Percentiles rank a stretch among this genome's conserved stretches.
Evolutionary conservation across 805 yeast genomes (phyloP).

Genomic region (Allodekkera sacchari): DNA sequence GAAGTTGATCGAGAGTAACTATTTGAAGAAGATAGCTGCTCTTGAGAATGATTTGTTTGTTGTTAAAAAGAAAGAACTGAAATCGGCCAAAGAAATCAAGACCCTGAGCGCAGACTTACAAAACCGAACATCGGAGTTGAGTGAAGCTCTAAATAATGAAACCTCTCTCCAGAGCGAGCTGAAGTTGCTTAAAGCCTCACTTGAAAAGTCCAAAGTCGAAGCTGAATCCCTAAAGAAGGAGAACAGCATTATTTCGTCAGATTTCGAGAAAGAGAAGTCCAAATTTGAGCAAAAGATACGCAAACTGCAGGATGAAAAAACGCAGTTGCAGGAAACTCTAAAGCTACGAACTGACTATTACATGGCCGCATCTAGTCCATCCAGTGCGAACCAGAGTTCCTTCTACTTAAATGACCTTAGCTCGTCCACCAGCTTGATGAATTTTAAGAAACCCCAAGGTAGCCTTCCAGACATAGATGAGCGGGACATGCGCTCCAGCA

Average conservation of each 20-base stretch:
- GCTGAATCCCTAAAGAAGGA: not conserved
- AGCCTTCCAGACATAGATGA: not conserved
- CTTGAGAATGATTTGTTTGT: constrained; percentile 38
- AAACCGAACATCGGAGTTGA: constrained; percentile 19
- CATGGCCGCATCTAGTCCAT: constrained; percentile 6
- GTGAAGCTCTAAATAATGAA: constrained; percentile 19
- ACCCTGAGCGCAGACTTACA: constrained; percentile 30
- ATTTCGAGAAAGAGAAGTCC: constrained; percentile 20
- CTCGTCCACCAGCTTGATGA: constrained; percentile 12
- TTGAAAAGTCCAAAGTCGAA: not conserved
- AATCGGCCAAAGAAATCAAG: constrained; percentile 20
- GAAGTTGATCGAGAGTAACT: constrained; percentile 67
- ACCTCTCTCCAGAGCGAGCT: constrained; percentile 15
- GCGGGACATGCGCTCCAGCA: not conserved
- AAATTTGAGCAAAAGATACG: constrained; percentile 18
- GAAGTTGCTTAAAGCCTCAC: not conserved
- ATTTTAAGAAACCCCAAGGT: constrained; percentile 13
- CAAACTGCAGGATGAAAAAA: constrained; percentile 22
- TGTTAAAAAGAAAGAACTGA: constrained; percentile 23
- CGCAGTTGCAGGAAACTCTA: constrained; percentile 9
- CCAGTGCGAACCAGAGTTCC: too few species aligned
- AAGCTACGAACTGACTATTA: constrained; percentile 5
- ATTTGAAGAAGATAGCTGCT: constrained; percentile 38
- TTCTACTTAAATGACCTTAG: constrained; percentile 26
- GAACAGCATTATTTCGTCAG: constrained; percentile 13